Percentiles rank a stretch among this genome's conserved stretches.
phyloP scores from a whole-genome alignment of 2,329 filamentous ascomycete species.

The Xylariaceae sp. region DNA sequence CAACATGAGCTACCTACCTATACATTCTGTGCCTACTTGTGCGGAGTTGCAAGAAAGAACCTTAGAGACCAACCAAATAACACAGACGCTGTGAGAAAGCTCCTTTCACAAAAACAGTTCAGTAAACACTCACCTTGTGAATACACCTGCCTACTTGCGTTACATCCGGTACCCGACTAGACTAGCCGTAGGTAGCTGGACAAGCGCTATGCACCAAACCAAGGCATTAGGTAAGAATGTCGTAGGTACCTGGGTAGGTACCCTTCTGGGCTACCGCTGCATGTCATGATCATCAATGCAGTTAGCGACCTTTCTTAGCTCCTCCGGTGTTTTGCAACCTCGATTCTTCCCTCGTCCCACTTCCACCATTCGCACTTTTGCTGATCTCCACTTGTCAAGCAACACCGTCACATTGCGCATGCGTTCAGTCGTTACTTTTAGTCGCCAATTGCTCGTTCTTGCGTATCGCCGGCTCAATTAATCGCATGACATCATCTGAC shows the following conservation, averaged over 20 bases:
- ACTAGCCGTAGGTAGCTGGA: background rate
- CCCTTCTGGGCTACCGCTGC: background rate
- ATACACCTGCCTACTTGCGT: too few species aligned
- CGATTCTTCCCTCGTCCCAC: constrained; percentile 2
- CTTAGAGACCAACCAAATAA: too few species aligned
- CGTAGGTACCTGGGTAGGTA: background rate
- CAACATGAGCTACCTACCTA: too few species aligned
- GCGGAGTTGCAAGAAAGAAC: too few species aligned
- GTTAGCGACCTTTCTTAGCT: constrained; percentile 1
- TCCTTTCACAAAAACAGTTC: too few species aligned
- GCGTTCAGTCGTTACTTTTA: background rate
- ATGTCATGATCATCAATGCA: constrained; percentile 15
- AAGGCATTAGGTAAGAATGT: background rate
- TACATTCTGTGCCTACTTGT: too few species aligned
- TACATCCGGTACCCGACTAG: too few species aligned
- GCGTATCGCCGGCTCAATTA: constrained; percentile 8
- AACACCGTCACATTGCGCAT: background rate
- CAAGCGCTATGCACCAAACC: background rate
- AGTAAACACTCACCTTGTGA: too few species aligned
- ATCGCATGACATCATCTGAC: constrained; percentile 1
- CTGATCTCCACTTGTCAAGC: background rate
- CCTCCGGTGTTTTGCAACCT: background rate
- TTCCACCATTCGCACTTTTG: background rate
- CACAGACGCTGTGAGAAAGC: too few species aligned
- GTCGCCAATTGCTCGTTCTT: constrained; percentile 3